Evolutionary conservation across 371 early-diverging fungal genomes (phyloP), one percentile per base, ranked within the genome.

Genomic region (Actinomortierella ambigua): DNA sequence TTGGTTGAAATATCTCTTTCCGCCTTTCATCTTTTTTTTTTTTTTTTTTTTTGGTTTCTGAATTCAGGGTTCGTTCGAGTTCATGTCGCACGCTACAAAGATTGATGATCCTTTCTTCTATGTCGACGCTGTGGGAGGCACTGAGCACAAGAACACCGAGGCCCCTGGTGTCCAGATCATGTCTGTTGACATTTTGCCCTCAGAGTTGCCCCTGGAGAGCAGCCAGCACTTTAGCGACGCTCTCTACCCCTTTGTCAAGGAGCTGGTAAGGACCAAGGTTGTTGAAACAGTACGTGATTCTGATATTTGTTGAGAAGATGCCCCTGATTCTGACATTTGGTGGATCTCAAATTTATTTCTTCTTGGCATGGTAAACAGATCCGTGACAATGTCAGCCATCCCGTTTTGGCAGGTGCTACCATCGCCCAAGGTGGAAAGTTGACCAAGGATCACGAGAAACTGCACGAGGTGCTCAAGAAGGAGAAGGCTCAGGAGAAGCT

Each of bases 111-210:
- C 97, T 0, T 96, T 91, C 81, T 98, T 88, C 78, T 93, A 94
- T 60, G 92, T 93, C 63, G 96, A 98, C 75, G 94, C 96, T 8
- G 76, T 90, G 24, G 80, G 77, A 8, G 77, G 83, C 29, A 65
- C 61, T 15, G 90, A 90, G 55, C 96, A 96, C 79, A 79, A 89
- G 66, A 80, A 93, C 64, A 82, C 89, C 17, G 93, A 92, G 65
- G 88, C 83, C 8, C 73, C 82, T 8, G 98, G 98, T 24, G 86
- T 95, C 23, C 95, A 95, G 75, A 89, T 98, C 68, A 93, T 97
- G 91, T 94, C 96, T 4, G 92, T 98, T 27, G 98, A 98, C 70
- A 98, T 95, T 61, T 79, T 98, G 40, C 98, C 98, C 4, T 93
- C 98, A 1, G 98, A 98, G 76, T 80, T 98, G 53, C 98, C 98